Evolutionary conservation across 352 stramenopile species (phyloP).

Genomic region (Phytophthora crassamura): DNA sequence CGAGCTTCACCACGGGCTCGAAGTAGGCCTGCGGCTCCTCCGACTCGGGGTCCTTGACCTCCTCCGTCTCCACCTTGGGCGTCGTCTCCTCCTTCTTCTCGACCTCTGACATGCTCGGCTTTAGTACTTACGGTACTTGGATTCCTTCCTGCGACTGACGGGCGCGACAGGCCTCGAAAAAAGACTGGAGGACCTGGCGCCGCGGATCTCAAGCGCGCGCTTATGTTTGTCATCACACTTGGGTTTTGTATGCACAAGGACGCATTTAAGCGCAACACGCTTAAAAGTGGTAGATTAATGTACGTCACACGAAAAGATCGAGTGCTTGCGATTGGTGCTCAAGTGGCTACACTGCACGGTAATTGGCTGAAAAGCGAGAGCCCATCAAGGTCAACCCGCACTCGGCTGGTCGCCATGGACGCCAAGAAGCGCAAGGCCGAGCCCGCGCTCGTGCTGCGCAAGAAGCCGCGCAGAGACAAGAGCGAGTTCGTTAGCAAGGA

Average conservation of each 20-base stretch:
- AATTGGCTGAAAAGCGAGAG: conserved; percentile 3
- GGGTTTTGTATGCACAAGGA: background rate
- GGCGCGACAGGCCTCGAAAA: conserved; percentile 13
- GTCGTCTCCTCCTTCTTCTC: conserved; percentile 79
- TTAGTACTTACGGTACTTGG: conserved; percentile 11
- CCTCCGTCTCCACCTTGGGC: conserved; percentile 66
- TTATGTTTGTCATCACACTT: conserved; percentile 18
- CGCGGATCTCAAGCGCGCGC: conserved; percentile 38
- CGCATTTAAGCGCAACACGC: background rate
- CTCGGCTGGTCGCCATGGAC: conserved; percentile 26
- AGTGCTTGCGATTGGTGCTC: no score
- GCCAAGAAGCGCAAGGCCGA: conserved; percentile 42
- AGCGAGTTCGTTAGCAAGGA: conserved; percentile 83
- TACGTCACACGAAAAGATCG: conserved; percentile 10
- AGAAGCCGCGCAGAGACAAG: conserved; percentile 49
- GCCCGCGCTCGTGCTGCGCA: conserved; percentile 9
- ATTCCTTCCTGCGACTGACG: conserved; percentile 28
- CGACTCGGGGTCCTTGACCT: conserved; percentile 73
- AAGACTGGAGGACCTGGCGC: conserved; percentile 34
- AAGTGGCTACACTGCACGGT: conserved; percentile 19
- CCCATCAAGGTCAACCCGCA: no score
- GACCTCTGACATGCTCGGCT: conserved; percentile 54
- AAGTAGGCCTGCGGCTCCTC: conserved; percentile 91
- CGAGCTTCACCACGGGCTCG: conserved; percentile 88
- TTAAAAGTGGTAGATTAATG: conserved; percentile 15